Evolutionary conservation across 495 filamentous ascomycete genomes (phyloP), one percentile per base, ranked within the genome.

Genomic region (Usnea hakonensis): DNA sequence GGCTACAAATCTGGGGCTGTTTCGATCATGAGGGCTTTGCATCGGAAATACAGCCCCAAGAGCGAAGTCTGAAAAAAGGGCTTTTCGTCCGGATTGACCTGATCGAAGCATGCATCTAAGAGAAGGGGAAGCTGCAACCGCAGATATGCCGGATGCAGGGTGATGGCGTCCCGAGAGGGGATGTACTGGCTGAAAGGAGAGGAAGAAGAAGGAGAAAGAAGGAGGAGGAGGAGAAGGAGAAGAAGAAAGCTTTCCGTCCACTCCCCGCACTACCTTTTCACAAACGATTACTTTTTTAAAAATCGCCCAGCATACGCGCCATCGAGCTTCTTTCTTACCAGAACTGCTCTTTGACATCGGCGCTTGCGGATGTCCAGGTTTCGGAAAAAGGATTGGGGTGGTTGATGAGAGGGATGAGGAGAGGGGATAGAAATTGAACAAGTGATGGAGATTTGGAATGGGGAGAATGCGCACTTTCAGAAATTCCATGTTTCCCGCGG

Each of bases 1-100:
- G 85, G 86, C 5, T 95, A 95, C 73, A 79, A 82, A 32, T 78
- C 77, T 21, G 87, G 88, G 30, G 88, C 89, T 38, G 78, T 91
- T 69, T 78, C 80, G 14, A 91, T 89, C 48, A 92, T 93, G 87
- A 81, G 79, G 72, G 81, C 75, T 54, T 74, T 95, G 68, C 71
- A 87, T 41, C 72, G 71, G 38, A 93, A 90, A 67, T 95, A 94
- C 73, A 78, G 78, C n/a, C 30, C 32, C 26, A 66, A 60, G 41
- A 57, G 57, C 33, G 64, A 60, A 40, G 50, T 64, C 40, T 64
- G 46, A 67, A 17, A 5, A 28, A 16, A 33, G 5, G 1, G 59
- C 28, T 28, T 36, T 36, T 46, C 43, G n/a, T n/a, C n/a, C n/a
- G n/a, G 8, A 5, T 43, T 26, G 28, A 26, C 48, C n/a, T 1